These are phyloP conservation scores for Vitis hybrid DNA, from an alignment of 177 flowering plant species.

Conservation along the genomic window DNA sequence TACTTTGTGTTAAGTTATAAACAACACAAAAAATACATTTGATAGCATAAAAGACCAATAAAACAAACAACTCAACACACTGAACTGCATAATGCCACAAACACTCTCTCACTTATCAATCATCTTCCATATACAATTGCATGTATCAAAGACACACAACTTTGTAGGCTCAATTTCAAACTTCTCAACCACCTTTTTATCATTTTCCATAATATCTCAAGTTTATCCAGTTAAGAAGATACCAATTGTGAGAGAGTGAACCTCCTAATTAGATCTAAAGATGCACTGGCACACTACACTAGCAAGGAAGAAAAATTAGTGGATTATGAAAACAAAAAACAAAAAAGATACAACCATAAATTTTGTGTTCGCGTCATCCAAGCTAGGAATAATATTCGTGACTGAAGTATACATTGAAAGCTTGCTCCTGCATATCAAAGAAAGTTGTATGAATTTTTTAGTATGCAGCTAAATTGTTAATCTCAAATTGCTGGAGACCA, in stretches of 20 bases:
- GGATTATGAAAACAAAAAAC: too few relatives aligned
- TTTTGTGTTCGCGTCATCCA: constrained; percentile 40
- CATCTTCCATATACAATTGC: constrained; percentile 74
- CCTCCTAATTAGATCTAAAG: neutral
- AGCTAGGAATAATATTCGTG: constrained; percentile 63
- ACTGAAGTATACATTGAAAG: constrained; percentile 87
- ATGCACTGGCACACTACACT: neutral
- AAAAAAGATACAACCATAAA: constrained; percentile 84
- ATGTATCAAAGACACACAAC: constrained; percentile 36
- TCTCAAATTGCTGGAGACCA: too few relatives aligned
- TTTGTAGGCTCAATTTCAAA: constrained; percentile 54
- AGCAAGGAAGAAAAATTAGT: too few relatives aligned
- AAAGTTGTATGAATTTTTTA: neutral
- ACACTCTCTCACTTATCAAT: constrained; percentile 6
- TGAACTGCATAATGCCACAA: too few relatives aligned
- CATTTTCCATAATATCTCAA: constrained; percentile 65
- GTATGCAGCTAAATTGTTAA: too few relatives aligned
- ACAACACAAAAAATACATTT: too few relatives aligned
- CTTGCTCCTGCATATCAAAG: constrained; percentile 52
- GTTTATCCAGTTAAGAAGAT: constrained; percentile 22
- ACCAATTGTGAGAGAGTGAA: neutral
- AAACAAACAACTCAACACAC: too few relatives aligned
- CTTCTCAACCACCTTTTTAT: constrained; percentile 45
- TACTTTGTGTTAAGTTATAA: too few relatives aligned
- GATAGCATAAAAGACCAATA: too few relatives aligned